Base-by-base conservation (phyloP, 192 early-diverging fungal genomes). In the Haplosporangium gracile region DNA sequence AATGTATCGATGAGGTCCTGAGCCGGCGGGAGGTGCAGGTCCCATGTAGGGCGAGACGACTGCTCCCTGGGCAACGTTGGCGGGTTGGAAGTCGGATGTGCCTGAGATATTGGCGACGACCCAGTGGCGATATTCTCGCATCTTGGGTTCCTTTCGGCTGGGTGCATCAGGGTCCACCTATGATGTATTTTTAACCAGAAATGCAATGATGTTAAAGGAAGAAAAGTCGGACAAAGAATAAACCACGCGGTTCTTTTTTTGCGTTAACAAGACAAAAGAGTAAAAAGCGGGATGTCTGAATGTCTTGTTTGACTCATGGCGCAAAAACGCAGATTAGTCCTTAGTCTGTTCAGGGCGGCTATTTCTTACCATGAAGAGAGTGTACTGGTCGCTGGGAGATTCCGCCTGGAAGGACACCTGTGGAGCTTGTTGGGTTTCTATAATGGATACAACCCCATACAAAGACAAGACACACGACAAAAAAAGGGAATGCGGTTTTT, bases 141-240 rank as follows among this genome's bases (percentile, higher is more conserved):
- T 79, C 38, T 78, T 88, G 16, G 88, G 90, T 42, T 91, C 71
- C 0, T 42, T 57, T 29, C 85, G 82, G 69, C 88, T 87, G 18
- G 93, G 93, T 32, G 92, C 93, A 82, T 93, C 93, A 22, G 91
- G 91, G 72, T 93, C 93, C 32, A 87, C 78, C 91, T 91, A 71
- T 34, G 16, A 32, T 29, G n/a, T 32, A 32, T n/a, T 34, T 43
- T 18, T 5, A 18, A 22, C 18, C 49, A 51, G 2, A 51, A 72
- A 15, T 47, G 13, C 43, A 36, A 51, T 20, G 36, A 18, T 75
- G 32, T 18, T 36, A 57, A 36, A 70, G 24, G 45, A 16, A 9
- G 24, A 63, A 32, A 51, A 10, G 43, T 29, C n/a, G 43, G 29
- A 51, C 24, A 73, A 51, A 22, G 36, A 65, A 65, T 18, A 60